Conservation (phyloP, 1,139 yeast genomes). For the Geotrichum armillariae region DNA sequence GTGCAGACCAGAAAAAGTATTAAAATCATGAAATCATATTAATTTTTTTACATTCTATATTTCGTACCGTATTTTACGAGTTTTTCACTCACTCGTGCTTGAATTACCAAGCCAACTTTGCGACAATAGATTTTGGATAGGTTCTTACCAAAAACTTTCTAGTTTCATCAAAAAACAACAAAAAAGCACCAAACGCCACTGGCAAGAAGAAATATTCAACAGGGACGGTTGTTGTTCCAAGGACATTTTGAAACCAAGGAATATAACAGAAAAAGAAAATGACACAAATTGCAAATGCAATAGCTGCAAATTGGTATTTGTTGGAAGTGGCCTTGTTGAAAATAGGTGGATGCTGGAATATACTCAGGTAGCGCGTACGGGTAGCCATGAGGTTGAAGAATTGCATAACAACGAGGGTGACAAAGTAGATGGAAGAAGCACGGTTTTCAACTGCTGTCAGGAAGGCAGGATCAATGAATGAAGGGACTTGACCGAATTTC, state of each 20-base stretch:
- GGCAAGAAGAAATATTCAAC: constrained; percentile 49
- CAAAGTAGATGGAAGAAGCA: constrained; percentile 51
- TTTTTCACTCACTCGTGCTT: too few relatives aligned
- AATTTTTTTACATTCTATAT: too few relatives aligned
- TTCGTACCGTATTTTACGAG: too few relatives aligned
- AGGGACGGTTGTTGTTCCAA: constrained; percentile 45
- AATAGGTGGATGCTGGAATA: constrained; percentile 44
- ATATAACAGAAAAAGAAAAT: constrained; percentile 32
- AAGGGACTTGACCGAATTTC: constrained; percentile 41
- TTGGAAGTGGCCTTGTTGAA: constrained; percentile 34
- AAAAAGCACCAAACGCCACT: constrained; percentile 45
- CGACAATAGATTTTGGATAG: constrained; percentile 5
- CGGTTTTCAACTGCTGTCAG: constrained; percentile 34
- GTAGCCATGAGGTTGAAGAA: constrained; percentile 48
- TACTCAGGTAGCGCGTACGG: constrained; percentile 46
- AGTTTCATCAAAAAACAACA: constrained; percentile 45
- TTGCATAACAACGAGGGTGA: constrained; percentile 50
- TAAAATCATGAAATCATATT: too few relatives aligned
- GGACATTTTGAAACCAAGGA: constrained; percentile 43
- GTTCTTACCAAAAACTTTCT: constrained; percentile 42
- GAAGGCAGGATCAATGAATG: constrained; percentile 21
- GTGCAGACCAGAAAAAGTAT: too few relatives aligned
- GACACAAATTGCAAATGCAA: constrained; percentile 41
- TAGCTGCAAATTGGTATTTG: constrained; percentile 38
- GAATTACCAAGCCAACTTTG: constrained; percentile 14